Conservation (phyloP, 2,329 filamentous ascomycete genomes). For the Thermochaetoides dissita region DNA sequence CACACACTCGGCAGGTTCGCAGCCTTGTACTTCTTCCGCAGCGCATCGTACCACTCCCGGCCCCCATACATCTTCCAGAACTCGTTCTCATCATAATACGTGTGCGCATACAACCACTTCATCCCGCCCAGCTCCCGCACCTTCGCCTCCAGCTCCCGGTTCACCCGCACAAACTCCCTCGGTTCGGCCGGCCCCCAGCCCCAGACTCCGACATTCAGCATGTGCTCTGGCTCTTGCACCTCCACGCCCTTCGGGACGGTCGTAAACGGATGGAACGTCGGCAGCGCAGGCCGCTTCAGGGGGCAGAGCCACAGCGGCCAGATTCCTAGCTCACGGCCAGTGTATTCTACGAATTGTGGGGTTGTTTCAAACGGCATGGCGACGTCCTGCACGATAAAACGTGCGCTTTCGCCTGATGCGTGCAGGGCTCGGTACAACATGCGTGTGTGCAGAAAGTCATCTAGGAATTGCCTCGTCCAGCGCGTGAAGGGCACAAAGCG, state of each 20-base stretch:
- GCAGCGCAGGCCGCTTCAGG: constrained; percentile 31
- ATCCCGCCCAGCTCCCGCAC: constrained; percentile 56
- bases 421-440: constrained; percentile 63
- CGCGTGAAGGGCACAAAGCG: constrained; percentile 46
- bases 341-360: constrained; percentile 42
- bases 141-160: constrained; percentile 57
- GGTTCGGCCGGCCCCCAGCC: constrained; percentile 51
- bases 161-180: constrained; percentile 50
- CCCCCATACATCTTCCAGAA: constrained; percentile 35
- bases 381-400: constrained; percentile 57
- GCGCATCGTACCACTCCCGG: constrained; percentile 42
- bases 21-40: constrained; percentile 51
- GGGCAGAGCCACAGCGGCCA: constrained; percentile 50
- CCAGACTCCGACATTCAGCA: constrained; percentile 63
- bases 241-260: constrained; percentile 17
- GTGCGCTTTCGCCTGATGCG: constrained; percentile 48
- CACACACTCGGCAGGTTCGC: constrained; percentile 50
- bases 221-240: constrained; percentile 17
- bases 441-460: constrained; percentile 60
- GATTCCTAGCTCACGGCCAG: constrained; percentile 33
- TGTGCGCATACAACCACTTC: constrained; percentile 81
- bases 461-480: constrained; percentile 52
- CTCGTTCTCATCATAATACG: constrained; percentile 62
- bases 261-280: constrained; percentile 43
- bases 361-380: constrained; percentile 39